Conservation (phyloP, 208 protist genomes). For the Zelonia costaricensis region DNA sequence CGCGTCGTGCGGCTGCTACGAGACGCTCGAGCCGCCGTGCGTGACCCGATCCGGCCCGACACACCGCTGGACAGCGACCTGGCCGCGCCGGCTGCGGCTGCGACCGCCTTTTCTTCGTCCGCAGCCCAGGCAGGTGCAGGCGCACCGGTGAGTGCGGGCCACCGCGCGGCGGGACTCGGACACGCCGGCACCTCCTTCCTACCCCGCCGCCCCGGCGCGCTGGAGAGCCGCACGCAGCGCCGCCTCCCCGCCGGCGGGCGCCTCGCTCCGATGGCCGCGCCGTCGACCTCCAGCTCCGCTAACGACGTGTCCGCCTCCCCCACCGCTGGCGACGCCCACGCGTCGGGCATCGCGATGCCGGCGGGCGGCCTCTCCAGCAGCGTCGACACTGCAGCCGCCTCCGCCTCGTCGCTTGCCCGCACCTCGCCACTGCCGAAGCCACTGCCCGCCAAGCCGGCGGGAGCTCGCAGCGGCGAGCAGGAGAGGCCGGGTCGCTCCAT, state of each 20-base stretch:
- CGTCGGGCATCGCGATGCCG: too few species aligned
- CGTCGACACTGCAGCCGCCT: too few species aligned
- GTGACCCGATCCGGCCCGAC: conserved; percentile 47
- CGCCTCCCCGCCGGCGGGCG: conserved; percentile 34
- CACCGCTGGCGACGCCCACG: too few species aligned
- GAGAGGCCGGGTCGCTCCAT: background rate
- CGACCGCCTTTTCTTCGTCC: background rate
- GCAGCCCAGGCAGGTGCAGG: too few species aligned
- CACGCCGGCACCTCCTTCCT: conserved; percentile 4
- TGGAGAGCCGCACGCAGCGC: conserved; percentile 12
- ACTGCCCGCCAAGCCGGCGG: too few species aligned
- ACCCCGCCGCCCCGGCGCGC: background rate
- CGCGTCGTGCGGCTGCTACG: conserved; percentile 57
- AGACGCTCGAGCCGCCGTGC: conserved; percentile 60
- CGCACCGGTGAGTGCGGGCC: too few species aligned
- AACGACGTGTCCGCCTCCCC: too few species aligned
- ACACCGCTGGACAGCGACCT: conserved; percentile 38
- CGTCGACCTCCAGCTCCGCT: too few species aligned
- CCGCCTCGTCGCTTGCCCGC: too few species aligned
- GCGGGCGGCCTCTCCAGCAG: too few species aligned
- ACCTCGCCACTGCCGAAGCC: too few species aligned
- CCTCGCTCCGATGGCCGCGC: conserved; percentile 20
- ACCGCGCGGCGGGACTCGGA: too few species aligned
- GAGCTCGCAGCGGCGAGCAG: background rate
- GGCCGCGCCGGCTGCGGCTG: background rate